Percentiles rank a stretch among this genome's conserved stretches.
Conservation (phyloP, 129 eudicot species). For the Kitagawia praeruptora region DNA sequence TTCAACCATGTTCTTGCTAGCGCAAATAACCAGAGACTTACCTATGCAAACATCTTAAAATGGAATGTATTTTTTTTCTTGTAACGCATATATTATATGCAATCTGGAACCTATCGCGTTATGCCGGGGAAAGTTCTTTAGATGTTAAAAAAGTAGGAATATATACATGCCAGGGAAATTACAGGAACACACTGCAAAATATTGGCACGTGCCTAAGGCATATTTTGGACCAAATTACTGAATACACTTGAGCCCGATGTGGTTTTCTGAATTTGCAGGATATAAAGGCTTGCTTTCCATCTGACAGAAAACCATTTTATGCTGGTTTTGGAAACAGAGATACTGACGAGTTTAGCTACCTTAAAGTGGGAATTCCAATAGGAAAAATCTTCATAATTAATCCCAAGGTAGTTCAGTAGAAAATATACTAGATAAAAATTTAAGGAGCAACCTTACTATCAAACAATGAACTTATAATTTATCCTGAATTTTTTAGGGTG, state of each 20-base stretch:
- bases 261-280: constrained; percentile 36
- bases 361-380: constrained; percentile 77
- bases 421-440: background rate
- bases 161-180: background rate
- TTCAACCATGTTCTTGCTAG: background rate
- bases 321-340: constrained; percentile 99
- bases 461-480: background rate
- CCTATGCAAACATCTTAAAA: background rate
- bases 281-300: constrained; percentile 73
- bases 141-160: background rate
- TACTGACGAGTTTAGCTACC: constrained; percentile 90
- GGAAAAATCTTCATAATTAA: constrained; percentile 90
- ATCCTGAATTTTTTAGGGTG: constrained; percentile 52
- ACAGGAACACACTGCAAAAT: background rate
- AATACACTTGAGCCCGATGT: background rate
- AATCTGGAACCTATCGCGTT: background rate
- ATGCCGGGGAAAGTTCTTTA: background rate
- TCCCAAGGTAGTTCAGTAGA: constrained; percentile 60
- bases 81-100: background rate
- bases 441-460: background rate
- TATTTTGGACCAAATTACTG: background rate
- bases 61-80: background rate
- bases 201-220: background rate
- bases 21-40: background rate
- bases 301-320: constrained; percentile 81